Evolutionary conservation across 2,329 filamentous ascomycete genomes (phyloP), one percentile per base, ranked within the genome.

Genomic region (Sarocladiaceae sp.): DNA sequence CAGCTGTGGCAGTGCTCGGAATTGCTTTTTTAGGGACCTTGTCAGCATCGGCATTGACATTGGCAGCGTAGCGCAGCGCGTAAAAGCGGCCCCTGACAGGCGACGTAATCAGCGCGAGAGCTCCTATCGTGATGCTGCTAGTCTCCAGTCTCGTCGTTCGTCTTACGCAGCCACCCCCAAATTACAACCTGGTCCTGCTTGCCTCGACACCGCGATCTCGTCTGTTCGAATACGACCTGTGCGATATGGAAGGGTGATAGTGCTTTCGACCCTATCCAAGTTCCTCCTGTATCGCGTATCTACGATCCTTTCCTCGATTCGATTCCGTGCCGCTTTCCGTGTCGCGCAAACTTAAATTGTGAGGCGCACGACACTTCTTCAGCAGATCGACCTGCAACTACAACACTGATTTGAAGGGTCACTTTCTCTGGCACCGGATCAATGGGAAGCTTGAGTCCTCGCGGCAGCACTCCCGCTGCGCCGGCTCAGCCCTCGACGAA

Each of bases 401-500:
- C n/a, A n/a, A n/a, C n/a, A n/a, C n/a, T n/a, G n/a, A n/a, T n/a
- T n/a, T n/a, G n/a, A n/a, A n/a, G n/a, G n/a, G n/a, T n/a, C n/a
- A n/a, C n/a, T n/a, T n/a, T 26, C 15, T 4, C 13, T n/a, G 23
- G 40, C 25, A 15, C 8, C 10, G 11, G 6, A 15, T 44, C 44
- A 18, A 79, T 79, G 76, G 70, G 70, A 53, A 73, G 73, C 59
- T 63, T 63, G 55, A 62, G 63, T 49, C 57, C 67, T 49, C 58
- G 61, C 37, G 66, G 67, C 61, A 68, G 66, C 62, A 59, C 60
- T 53, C 66, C 73, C 51, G 68, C 70, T 47, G 70, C 76, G 46
- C 78, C 80, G 40, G 71, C 73, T 42, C 81, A 82, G 56, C 79
- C 79, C 20, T 72, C 78, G 39, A 71, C 75, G 46, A 86, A 86